Base-by-base conservation (phyloP, 108 stramenopile genomes). In the Schizochytrium sp. region DNA sequence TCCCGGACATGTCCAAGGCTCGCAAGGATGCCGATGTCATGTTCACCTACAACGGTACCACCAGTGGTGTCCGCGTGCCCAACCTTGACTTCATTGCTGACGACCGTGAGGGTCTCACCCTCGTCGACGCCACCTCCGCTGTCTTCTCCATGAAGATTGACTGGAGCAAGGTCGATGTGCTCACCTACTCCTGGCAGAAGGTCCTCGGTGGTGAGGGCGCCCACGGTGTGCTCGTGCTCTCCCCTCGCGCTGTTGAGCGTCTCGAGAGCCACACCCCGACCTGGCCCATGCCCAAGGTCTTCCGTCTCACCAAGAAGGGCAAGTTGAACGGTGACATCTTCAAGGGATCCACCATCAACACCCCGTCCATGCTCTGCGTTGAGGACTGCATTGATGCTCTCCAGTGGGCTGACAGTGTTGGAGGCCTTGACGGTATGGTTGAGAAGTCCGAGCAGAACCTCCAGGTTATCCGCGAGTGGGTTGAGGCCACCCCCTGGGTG, bases 11-110 rank as follows among this genome's bases (percentile, higher is more conserved):
- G 58, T 90, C 93, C 59, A 88, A 96, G 90, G 96, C 96, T 56
- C 95, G 95, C 90, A 92, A 95, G 49, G 97, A 98, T 87, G 91
- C 97, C 89, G 99, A 99, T 93, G 95, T 98, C 89, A 94, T 94
- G 91, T 99, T 99, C 95, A 98, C 99, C 69, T 99, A 97, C 93
- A 99, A 98, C 94, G 99, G 99, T 87, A 99, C 99, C n/a, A 99
- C 98, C 55, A 96, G 95, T 88, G 99, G 99, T 60, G 99, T 98
- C 57, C 96, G 97, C 89, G 97, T 99, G 38, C 96, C 95, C 42
- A 95, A 97, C 89, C 88, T 72, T 8, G 96, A 96, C 87, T 98
- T 95, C 89, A 97, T 99, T 89, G 91, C 96, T 50, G 96, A 96
- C 72, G 94, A 97, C 88, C 95, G 98, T 40, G 94, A 94, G 55